Conservation (phyloP, 208 protist species). For the Wallacemonas collosoma region DNA sequence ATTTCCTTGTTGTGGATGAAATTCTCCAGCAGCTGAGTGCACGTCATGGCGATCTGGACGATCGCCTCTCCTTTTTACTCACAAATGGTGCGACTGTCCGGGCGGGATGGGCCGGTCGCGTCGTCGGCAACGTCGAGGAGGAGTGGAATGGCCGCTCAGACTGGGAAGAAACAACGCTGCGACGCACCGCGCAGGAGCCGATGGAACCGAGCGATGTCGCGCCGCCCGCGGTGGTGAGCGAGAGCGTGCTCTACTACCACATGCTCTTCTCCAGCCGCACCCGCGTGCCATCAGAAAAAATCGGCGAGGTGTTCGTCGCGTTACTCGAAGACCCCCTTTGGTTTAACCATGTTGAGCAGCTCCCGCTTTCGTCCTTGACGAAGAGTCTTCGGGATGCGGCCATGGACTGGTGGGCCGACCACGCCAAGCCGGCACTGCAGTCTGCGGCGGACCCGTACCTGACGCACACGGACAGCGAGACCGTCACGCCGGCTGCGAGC, state of each 20-base stretch:
- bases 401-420: slow-evolving; percentile 57
- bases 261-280: slow-evolving; percentile 13
- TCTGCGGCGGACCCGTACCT: neutral
- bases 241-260: slow-evolving; percentile 13
- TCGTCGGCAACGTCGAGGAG: neutral
- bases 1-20: slow-evolving; percentile 3
- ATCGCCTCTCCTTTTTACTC: slow-evolving; percentile 2
- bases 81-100: neutral
- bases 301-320: slow-evolving; percentile 36
- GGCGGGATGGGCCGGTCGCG: neutral
- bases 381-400: slow-evolving; percentile 56
- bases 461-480: neutral
- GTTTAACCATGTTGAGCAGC: slow-evolving; percentile 56
- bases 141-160: neutral
- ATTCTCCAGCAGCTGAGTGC: slow-evolving; percentile 10
- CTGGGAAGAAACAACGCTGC: neutral
- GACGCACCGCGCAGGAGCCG: neutral
- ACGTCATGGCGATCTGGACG: slow-evolving; percentile 3
- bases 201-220: slow-evolving; percentile 6
- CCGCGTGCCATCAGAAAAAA: slow-evolving; percentile 2
- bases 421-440: slow-evolving; percentile 38
- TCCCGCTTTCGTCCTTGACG: slow-evolving; percentile 42
- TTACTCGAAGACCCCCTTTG: slow-evolving; percentile 73
- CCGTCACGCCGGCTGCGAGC: neutral
- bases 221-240: slow-evolving; percentile 5